Conservation (phyloP, 2,329 filamentous ascomycete genomes). For the Scytalidium sp. region DNA sequence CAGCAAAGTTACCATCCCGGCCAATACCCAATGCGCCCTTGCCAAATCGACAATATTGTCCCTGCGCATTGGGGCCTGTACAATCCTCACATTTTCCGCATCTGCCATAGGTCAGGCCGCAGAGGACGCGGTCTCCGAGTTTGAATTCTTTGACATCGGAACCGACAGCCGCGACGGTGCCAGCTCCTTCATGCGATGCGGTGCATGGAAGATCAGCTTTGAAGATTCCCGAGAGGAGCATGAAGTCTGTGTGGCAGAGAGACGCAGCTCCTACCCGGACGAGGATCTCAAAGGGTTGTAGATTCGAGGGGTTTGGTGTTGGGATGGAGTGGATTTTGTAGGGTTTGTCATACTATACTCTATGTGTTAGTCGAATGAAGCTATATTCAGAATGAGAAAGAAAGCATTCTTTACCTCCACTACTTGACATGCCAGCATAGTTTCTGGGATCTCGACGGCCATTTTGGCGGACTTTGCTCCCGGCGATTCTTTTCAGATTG, state of each 20-base stretch:
- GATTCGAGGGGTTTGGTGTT: conserved; percentile 41
- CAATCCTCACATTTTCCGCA: conserved; percentile 54
- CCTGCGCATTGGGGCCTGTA: conserved; percentile 40
- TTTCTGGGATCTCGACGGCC: conserved; percentile 32
- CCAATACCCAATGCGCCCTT: conserved; percentile 46
- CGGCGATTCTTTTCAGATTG: too few species aligned
- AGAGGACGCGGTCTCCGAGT: conserved; percentile 47
- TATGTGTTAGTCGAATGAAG: not conserved
- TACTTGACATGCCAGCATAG: conserved; percentile 45
- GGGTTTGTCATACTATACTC: conserved; percentile 48
- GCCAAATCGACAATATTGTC: conserved; percentile 49
- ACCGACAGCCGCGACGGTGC: conserved; percentile 29
- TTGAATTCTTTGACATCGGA: conserved; percentile 24
- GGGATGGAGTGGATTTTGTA: conserved; percentile 50
- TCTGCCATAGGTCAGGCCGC: conserved; percentile 47
- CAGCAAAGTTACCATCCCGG: conserved; percentile 52
- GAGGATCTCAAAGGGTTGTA: conserved; percentile 46
- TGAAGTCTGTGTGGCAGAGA: conserved; percentile 60
- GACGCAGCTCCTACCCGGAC: conserved; percentile 58
- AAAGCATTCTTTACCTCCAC: conserved; percentile 32
- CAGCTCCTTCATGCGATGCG: conserved; percentile 37
- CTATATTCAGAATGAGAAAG: too few species aligned
- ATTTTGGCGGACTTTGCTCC: conserved; percentile 10
- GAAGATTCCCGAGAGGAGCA: conserved; percentile 51
- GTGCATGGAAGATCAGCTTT: conserved; percentile 45